Evolutionary conservation across 2,329 filamentous ascomycete species (phyloP), one percentile per base, ranked within the genome.

Genomic region (Alternaria sp.): DNA sequence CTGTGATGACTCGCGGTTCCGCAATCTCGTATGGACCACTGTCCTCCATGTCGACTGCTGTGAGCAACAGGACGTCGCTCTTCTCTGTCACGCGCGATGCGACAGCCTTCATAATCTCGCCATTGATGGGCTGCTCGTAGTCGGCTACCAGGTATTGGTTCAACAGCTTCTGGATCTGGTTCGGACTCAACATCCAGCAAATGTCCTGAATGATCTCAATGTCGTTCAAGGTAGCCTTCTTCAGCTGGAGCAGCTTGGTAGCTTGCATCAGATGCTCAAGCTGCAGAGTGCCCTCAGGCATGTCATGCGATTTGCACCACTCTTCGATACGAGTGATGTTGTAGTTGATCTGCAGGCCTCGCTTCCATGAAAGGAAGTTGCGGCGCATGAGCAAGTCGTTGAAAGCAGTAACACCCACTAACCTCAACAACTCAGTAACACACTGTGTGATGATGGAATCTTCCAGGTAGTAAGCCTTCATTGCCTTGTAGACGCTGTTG

Each of bases 141-240:
- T 99, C 95, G 62, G 95, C 95, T 59, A 99, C 94, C 50, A 99
- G 87, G 78, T 99, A 99, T 81, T 99, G 95, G 82, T 99, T 99
- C 68, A 99, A 86, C 34, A 99, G 87, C 84, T 99, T 99, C 81
- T 99, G 95, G 66, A 99, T 99, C 81, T 99, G 95, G 81, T 97
- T 98, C 54, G 95, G 95, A 2, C 94, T 97, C 54, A 99, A 87
- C 94, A 98, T 98, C 94, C 94, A 98, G 87, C 95, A 99, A 73
- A 99, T 99, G 79, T 99, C 95, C 83, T 99, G 95, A 74, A 99
- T 99, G 74, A 99, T 99, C 82, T 99, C 95, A 74, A 99, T 99
- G 75, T 99, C 95, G 79, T 98, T 99, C 77, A 99, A 83, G 1
- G 95, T 99, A 9, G 95, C 95, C 84, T 99, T 99, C 89, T 99